Evolutionary conservation across 306 rosid genomes (phyloP), one percentile per base, ranked within the genome.

Genomic region (Inga laurina): DNA sequence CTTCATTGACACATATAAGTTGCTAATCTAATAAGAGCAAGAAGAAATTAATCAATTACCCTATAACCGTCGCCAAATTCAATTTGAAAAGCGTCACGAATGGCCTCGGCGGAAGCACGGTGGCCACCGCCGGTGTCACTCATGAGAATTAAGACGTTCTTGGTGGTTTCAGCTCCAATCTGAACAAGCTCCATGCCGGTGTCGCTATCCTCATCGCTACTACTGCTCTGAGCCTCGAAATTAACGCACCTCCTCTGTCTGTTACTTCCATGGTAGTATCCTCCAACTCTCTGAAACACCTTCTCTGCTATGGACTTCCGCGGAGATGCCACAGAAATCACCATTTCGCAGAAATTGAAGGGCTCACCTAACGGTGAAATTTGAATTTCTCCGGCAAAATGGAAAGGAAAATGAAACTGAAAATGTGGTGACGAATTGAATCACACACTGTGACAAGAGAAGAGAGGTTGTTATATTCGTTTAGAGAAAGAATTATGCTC

Each of bases 121-220:
- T 96, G 99, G 5, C 99, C 99, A 0, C 99, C 99, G 1, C 99
- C 99, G 0, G 99, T 96, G 70, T 96, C 99, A 72, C 99, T 96
- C 99, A 96, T 96, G 61, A 96, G 93, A 85, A 96, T 94, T 90
- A 96, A 80, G 0, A 96, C 99, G 56, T 89, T 96, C 85, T 96
- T 94, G 3, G 98, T 91, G 79, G 93, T 92, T 76, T 94, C 92
- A 3, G 97, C 99, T 24, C 99, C 99, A 90, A 94, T 89, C 87
- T 96, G 94, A 79, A 84, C 90, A 52, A 96, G 84, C 82, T 96
- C 99, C 98, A 91, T 49, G 3, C 87, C 90, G 10, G 88, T 90
- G 37, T 91, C 97, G 4, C 22, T 84, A 0, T 88, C 90, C 5
- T 77, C 87, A 80, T 88, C 83, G 9, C 67, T 57, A 4, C 67